Percentiles rank a stretch among this genome's conserved stretches.
These are phyloP conservation scores for Oenanthe javanica DNA, from an alignment of 140 eudicot species.

Conservation along the genomic window DNA sequence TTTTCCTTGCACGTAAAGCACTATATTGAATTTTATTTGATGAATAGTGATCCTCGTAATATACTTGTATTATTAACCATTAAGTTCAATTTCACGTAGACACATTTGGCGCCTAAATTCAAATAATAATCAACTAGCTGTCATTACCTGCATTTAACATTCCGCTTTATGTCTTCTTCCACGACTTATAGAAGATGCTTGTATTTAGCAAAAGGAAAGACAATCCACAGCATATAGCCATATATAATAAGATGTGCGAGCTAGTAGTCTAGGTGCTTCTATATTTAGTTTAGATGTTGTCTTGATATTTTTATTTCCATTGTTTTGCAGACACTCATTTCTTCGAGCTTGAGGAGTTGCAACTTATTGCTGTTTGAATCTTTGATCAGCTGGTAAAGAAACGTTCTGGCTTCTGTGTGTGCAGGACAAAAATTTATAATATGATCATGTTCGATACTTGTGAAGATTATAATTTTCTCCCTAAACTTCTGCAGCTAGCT, in stretches of 20 bases:
- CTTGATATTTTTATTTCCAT: neutral
- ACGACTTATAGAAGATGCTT: neutral
- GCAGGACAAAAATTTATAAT: neutral
- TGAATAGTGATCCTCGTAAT: neutral
- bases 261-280: neutral
- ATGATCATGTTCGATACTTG: neutral
- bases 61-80: conserved; percentile 1
- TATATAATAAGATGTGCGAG: neutral
- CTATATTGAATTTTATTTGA: neutral
- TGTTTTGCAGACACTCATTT: neutral
- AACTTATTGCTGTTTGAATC: neutral
- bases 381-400: neutral
- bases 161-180: conserved; percentile 16
- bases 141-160: conserved; percentile 8
- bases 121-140: conserved; percentile 27
- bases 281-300: neutral
- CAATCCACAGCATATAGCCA: conserved; percentile 19
- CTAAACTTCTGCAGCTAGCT: too few relatives aligned
- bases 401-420: neutral
- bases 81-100: conserved; percentile 4
- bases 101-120: conserved; percentile 28
- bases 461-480: neutral
- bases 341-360: neutral
- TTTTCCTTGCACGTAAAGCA: conserved; percentile 44
- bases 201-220: neutral